phyloP scores from a whole-genome alignment of 1,139 yeast genomes.

The Magnusiomyces tetraspermus region DNA sequence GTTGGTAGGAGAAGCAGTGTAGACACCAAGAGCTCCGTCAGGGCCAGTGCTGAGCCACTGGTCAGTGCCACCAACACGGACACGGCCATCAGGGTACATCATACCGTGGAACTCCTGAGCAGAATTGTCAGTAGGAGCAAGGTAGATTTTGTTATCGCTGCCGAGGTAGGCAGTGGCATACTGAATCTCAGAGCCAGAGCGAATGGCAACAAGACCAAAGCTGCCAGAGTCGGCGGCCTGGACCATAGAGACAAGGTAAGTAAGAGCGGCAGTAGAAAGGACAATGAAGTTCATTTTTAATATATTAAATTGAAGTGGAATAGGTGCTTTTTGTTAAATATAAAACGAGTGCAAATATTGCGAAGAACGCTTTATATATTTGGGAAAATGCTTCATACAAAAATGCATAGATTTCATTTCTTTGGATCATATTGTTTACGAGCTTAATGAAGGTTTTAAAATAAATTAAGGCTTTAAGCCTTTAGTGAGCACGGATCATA shows the following conservation, averaged over 20 bases:
- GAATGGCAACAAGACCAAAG: slow-evolving; percentile 13
- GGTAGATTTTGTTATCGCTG: slow-evolving; percentile 34
- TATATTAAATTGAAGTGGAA: neutral
- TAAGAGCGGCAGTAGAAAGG: slow-evolving; percentile 31
- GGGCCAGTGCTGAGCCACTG: neutral
- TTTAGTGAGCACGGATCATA: no score
- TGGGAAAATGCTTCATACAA: no score
- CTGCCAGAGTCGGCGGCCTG: slow-evolving; percentile 31
- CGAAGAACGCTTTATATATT: no score
- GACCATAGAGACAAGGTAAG: slow-evolving; percentile 32
- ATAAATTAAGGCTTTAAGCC: no score
- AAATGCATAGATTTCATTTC: no score
- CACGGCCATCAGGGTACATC: neutral
- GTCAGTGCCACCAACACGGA: slow-evolving; percentile 1
- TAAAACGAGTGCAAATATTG: no score
- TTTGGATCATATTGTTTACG: no score
- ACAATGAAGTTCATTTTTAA: neutral
- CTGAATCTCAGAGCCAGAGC: slow-evolving; percentile 11
- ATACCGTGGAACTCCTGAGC: no score
- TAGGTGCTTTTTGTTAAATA: no score
- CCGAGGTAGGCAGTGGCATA: slow-evolving; percentile 25
- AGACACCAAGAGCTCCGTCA: neutral
- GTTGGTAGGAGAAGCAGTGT: slow-evolving; percentile 23
- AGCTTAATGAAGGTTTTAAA: no score
- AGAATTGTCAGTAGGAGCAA: no score